Evolutionary conservation across 1,139 yeast species (phyloP), one percentile per base, ranked within the genome.

Genomic region (Tardiomyces blankii): DNA sequence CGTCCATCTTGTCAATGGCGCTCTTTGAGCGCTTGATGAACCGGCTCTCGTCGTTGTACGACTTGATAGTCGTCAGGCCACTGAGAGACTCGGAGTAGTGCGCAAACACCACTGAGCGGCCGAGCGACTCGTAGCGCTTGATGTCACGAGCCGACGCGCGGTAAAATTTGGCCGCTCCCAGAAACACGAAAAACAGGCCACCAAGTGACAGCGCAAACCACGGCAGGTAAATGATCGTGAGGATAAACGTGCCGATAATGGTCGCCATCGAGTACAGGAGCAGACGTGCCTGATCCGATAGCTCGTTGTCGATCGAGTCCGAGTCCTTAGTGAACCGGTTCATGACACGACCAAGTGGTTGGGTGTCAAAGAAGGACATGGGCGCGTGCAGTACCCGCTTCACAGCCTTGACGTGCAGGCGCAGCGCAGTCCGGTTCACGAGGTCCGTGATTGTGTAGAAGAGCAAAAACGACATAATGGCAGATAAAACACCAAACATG

Each of bases 271-370:
- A 44, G 35, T 42, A 45, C 30, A 48, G 43, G 13, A 48, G 42
- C 48, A 49, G 44, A 19, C 1, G 88, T 72, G 12, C 42, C 28
- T 51, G 53, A 54, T 50, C 52, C 23, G 51, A 52, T 43, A 61
- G 44, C 54, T 82, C 89, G 58, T 83, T 82, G 60, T 85, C 95
- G 56, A 84, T 66, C 28, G 80, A 78, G 61, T 84, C 93, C 0
- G 91, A 81, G 62, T 85, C 95, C 57, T 82, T 84, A 1, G 91
- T 80, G 58, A 79, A 79, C 51, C 88, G 66, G 59, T 81, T 81
- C 56, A 81, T 62, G 43, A 81, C 73, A 52, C 88, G 70, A 8
- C 88, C 85, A 52, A 78, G 62, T 9, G 86, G 86, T 1, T 82
- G 75, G 1, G 82, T 73, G 55, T 80, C 85, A 51, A 78, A 67